phyloP scores from a whole-genome alignment of 1,284 basidiomycete species.

The Fereydounia khargensis region DNA sequence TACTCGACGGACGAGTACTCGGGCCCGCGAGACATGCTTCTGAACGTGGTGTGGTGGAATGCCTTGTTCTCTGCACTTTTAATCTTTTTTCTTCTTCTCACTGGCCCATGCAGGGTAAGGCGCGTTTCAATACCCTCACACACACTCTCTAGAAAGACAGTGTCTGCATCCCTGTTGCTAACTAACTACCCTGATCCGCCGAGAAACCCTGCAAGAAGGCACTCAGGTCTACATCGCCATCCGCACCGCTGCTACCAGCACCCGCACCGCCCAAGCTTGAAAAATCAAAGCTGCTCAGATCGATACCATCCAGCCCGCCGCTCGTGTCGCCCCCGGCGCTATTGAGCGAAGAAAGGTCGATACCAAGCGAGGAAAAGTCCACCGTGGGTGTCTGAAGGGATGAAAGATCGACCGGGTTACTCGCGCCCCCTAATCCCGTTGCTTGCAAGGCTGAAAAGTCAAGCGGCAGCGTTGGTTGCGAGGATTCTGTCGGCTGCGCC shows the following conservation, averaged over 20 bases:
- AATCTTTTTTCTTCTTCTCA: constrained; percentile 49
- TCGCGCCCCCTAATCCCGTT: too few species aligned
- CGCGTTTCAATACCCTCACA: too few species aligned
- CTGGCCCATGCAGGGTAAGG: too few species aligned
- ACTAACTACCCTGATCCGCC: constrained; percentile 37
- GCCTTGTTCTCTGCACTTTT: constrained; percentile 41
- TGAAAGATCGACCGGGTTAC: too few species aligned
- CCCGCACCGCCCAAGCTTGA: constrained; percentile 5
- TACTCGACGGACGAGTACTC: constrained; percentile 54
- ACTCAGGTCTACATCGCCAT: constrained; percentile 48
- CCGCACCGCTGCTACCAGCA: constrained; percentile 47
- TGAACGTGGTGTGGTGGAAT: too few species aligned
- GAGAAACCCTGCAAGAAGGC: constrained; percentile 58
- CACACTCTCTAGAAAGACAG: too few species aligned
- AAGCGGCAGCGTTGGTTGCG: too few species aligned
- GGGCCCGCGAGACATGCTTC: too few species aligned
- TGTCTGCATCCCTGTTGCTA: constrained; percentile 17
- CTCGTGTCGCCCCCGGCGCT: background rate
- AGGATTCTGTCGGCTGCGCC: too few species aligned
- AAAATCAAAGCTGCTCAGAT: constrained; percentile 32
- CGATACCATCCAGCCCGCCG: constrained; percentile 4
- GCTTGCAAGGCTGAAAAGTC: too few species aligned
- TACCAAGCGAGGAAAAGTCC: constrained; percentile 11
- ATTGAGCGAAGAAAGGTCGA: background rate
- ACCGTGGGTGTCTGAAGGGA: background rate